phyloP scores from a whole-genome alignment of 78 protist species.

The Chrysochromulina tobinii region DNA sequence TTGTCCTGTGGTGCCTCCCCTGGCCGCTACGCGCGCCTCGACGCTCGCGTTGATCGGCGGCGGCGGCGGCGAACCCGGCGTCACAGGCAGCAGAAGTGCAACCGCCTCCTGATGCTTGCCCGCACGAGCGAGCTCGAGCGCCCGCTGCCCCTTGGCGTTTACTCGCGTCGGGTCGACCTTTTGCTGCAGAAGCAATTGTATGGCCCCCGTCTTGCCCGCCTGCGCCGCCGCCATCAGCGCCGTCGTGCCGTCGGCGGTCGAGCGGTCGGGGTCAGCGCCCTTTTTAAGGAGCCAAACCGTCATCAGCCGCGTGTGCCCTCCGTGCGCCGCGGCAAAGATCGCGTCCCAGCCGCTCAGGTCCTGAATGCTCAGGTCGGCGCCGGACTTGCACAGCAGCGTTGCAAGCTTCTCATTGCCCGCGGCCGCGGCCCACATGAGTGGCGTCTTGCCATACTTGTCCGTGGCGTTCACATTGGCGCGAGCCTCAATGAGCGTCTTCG shows the following conservation, averaged over 20 bases:
- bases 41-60: no score
- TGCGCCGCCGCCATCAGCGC: background rate
- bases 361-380: background rate
- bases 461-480: background rate
- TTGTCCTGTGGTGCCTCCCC: no score
- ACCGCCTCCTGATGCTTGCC: no score
- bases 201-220: background rate
- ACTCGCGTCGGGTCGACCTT: background rate
- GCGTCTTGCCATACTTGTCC: background rate
- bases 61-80: no score
- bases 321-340: background rate
- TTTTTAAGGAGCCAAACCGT: background rate
- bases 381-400: background rate
- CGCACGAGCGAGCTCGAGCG: no score
- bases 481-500: background rate
- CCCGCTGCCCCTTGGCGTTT: no score
- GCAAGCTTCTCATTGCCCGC: background rate
- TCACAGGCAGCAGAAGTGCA: no score
- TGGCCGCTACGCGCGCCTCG: no score
- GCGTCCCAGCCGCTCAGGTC: background rate
- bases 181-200: background rate
- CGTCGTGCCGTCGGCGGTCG: background rate
- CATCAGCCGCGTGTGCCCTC: background rate
- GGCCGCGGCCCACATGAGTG: background rate
- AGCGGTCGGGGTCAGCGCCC: background rate